Evolutionary conservation across 352 stramenopile genomes (phyloP).

Genomic region (Globisporangium radiosum): DNA sequence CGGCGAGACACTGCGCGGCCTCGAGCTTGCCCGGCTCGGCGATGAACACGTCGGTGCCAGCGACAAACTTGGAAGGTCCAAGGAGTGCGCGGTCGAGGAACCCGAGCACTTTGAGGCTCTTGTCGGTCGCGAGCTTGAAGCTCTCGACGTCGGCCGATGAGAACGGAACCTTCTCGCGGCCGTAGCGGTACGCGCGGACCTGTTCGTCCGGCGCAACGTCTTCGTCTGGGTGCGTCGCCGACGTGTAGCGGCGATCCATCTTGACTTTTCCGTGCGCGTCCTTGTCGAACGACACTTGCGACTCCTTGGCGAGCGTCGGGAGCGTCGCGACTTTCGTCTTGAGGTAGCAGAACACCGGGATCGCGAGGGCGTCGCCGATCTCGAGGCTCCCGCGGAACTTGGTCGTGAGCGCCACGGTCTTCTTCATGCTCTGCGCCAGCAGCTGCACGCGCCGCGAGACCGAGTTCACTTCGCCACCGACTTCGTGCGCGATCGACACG

Average conservation of each 20-base stretch:
- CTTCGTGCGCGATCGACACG: constrained; percentile 65
- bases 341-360: constrained; percentile 72
- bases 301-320: constrained; percentile 70
- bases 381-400: constrained; percentile 76
- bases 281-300: constrained; percentile 55
- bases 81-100: constrained; percentile 57
- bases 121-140: constrained; percentile 78
- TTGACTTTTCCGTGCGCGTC: constrained; percentile 52
- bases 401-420: constrained; percentile 54
- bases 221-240: constrained; percentile 57
- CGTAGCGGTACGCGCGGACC: constrained; percentile 79
- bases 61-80: constrained; percentile 50
- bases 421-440: constrained; percentile 73
- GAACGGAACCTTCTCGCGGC: constrained; percentile 73
- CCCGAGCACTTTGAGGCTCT: constrained; percentile 65
- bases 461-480: constrained; percentile 57
- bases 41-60: constrained; percentile 62
- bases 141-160: constrained; percentile 72
- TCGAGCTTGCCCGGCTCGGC: constrained; percentile 66
- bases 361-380: constrained; percentile 54
- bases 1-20: constrained; percentile 49
- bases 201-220: constrained; percentile 63
- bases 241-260: constrained; percentile 68
- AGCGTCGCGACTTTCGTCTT: constrained; percentile 72
- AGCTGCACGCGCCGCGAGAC: constrained; percentile 71